A percentile compares a stretch with the other conserved stretches of the same genome.
phyloP scores from a whole-genome alignment of 495 filamentous ascomycete genomes.

The Mycothermus thermophilus region DNA sequence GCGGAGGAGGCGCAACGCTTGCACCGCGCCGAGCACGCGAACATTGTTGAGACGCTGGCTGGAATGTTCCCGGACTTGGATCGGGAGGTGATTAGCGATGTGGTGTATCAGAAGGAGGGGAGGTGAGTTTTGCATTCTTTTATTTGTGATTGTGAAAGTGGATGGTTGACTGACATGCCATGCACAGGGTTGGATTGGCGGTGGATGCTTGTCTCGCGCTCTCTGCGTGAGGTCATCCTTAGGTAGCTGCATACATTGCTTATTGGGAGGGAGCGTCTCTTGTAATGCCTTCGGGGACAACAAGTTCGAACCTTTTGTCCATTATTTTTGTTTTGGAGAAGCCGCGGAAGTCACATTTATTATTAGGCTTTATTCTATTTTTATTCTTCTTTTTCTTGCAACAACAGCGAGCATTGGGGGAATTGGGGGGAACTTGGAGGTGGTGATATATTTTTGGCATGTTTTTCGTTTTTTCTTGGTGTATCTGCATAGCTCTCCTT shows the following conservation, averaged over 20 bases:
- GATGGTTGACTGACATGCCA: conserved; percentile 11
- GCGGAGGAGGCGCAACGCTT: conserved; percentile 77
- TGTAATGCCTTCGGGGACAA: no score
- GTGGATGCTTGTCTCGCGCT: conserved; percentile 86
- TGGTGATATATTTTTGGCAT: no score
- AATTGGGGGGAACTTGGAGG: conserved; percentile 2
- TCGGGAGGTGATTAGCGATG: conserved; percentile 82
- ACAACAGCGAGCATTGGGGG: conserved; percentile 12
- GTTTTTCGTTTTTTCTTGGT: conserved; percentile 4
- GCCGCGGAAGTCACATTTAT: not conserved
- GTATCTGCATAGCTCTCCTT: conserved; percentile 6
- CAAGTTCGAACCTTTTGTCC: not conserved
- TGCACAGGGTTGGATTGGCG: conserved; percentile 63
- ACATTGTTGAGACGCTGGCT: conserved; percentile 80
- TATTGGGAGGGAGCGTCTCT: no score
- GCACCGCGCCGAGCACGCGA: conserved; percentile 69
- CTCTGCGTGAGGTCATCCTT: conserved; percentile 42
- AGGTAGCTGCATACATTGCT: no score
- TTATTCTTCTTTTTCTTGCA: not conserved
- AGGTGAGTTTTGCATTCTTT: conserved; percentile 43
- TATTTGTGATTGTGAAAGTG: not conserved
- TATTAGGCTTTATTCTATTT: not conserved
- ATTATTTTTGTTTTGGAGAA: not conserved
- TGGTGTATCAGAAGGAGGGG: conserved; percentile 82
- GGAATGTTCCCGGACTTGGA: conserved; percentile 92